Evolutionary conservation across 345 rosid species (phyloP), one percentile per base, ranked within the genome.

Genomic region (Eutrema yunnanense): DNA sequence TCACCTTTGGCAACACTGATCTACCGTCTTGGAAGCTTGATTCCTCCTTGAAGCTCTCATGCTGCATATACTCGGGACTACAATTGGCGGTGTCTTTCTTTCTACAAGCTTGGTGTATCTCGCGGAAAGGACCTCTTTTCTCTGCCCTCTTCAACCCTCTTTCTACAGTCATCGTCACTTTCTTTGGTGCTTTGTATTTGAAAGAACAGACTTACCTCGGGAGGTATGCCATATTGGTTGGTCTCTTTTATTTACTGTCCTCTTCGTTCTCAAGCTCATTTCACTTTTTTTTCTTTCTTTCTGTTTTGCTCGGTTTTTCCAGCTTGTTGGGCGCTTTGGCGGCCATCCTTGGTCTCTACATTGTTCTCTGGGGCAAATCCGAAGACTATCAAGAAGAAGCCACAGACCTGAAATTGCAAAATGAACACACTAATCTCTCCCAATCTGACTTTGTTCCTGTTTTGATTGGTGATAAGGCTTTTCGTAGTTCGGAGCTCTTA

Each of bases 41-140:
- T 72, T 84, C 88, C 11, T 51, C 41, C 16, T 66, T 81, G 56
- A 81, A 84, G 53, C 65, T 82, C 48, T 77, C 73, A 0, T 79
- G 83, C 40, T 85, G 86, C 42, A n/a, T 85, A 50, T 81, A 43
- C 56, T 66, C 84, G 14, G 88, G 84, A 43, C 50, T 83, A 32
- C 52, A 63, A 6, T 59, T 81, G 55, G 89, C 88, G 0, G 55
- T 80, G 13, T 79, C 87, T 2, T 82, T 84, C 76, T 84, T 84
- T 38, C 69, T 85, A 62, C 91, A 90, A 77, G 88, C 96, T 13
- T 90, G 91, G 93, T 82, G 89, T 46, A 76, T 90, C 29, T 78
- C 89, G 7, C 36, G 30, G 61, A 75, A 80, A 65, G 93, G 93
- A 42, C 93, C 88, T 27, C 73, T 90, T 57, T 90, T 85, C 82